Evolutionary conservation across 2,329 filamentous ascomycete species (phyloP), one percentile per base, ranked within the genome.

Genomic region (Ophiobolus disseminans): DNA sequence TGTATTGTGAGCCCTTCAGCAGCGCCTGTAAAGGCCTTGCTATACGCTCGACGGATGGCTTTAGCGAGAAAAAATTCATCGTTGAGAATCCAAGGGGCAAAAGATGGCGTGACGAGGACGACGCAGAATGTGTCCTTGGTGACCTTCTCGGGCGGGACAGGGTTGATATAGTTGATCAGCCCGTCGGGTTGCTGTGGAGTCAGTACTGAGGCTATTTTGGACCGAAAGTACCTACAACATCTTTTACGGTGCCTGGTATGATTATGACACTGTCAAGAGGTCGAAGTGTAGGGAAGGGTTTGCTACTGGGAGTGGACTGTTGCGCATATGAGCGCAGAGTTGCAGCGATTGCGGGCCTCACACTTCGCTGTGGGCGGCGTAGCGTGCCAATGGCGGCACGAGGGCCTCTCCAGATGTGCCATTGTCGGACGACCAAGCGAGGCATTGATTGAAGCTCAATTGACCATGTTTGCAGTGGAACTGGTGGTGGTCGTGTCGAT

Each of bases 101-200:
- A 72, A 2, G 68, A 50, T 2, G 68, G 69, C 5, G 65, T 73
- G 17, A 69, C 57, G 21, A 73, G 53, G 40, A 73, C 61, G 48
- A 73, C 50, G 40, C 52, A 58, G 32, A 65, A 63, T 35, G 52
- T 59, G 20, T 57, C 40, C 25, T 30, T 30, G 5, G 8, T n/a
- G 19, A 50, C 28, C n/a, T 26, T 19, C 9, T 14, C 13, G 2
- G 1, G 22, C 9, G 16, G 3, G 17, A 68, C 17, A n/a, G 66
- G 57, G 8, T 49, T 23, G 38, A 71, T 66, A 38, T 58, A 53
- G 7, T 50, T 9, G 16, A 70, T 48, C 16, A 72, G 40, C 26
- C 65, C 48, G 9, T 57, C 49, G 2, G 64, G 67, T 47, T 56
- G 50, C 42, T 60, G 37, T 25, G 1, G n/a, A 8, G 16, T 65